These are phyloP conservation scores for Cordyceps farinosa DNA, from an alignment of 2,329 filamentous ascomycete genomes.

Conservation along the genomic window DNA sequence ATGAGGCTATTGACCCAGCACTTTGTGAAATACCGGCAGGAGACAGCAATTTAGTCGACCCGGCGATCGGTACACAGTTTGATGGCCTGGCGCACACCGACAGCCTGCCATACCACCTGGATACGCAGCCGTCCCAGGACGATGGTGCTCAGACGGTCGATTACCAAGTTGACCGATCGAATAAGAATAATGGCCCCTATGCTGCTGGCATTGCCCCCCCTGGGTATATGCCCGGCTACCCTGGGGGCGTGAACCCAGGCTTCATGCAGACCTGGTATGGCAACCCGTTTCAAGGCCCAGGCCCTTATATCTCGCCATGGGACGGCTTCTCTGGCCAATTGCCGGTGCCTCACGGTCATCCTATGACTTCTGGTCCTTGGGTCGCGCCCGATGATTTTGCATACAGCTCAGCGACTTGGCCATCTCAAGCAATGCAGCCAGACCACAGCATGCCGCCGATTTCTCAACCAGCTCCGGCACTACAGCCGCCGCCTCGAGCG, in stretches of 20 bases:
- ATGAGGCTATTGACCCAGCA: conserved; percentile 1
- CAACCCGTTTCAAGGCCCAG: not conserved
- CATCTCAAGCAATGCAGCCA: not conserved
- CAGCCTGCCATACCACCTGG: conserved; percentile 1
- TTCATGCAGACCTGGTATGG: conserved; percentile 8
- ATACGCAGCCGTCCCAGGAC: not conserved
- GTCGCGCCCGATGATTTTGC: not conserved
- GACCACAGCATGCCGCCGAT: not conserved
- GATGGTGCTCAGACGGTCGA: not conserved
- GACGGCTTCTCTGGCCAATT: not conserved
- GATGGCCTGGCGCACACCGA: not conserved
- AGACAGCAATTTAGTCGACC: not conserved
- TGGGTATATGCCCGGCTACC: not conserved
- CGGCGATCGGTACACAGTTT: not conserved
- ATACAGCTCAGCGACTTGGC: not conserved
- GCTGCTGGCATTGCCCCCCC: not conserved
- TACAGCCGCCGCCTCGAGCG: not conserved
- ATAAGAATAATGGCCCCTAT: not conserved
- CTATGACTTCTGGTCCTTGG: not conserved
- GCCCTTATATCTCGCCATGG: not conserved
- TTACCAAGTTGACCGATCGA: not conserved
- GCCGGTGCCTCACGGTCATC: not conserved
- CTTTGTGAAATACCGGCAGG: not conserved
- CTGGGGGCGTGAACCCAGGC: not conserved
- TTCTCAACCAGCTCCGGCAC: not conserved